These are phyloP conservation scores for Cyberlindnera bimundalis DNA, from an alignment of 805 yeast genomes.

Conservation along the genomic window DNA sequence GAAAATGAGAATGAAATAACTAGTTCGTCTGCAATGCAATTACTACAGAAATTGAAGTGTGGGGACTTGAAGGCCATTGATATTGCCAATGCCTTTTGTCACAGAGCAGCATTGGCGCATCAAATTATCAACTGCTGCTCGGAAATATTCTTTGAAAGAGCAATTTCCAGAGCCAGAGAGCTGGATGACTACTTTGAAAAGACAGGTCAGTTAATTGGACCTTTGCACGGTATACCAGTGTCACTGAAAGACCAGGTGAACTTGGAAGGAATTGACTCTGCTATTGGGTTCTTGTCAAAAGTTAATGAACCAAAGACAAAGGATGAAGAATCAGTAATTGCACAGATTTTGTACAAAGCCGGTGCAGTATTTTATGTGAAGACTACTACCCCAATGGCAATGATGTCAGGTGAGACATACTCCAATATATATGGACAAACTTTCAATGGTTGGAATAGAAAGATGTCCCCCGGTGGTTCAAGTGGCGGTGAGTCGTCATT, in stretches of 20 bases:
- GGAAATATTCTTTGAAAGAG: slow-evolving; percentile 48
- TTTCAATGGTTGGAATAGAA: slow-evolving; percentile 39
- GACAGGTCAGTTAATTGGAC: slow-evolving; percentile 53
- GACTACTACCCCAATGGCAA: slow-evolving; percentile 49
- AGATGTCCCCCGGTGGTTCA: slow-evolving; percentile 46
- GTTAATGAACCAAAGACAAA: slow-evolving; percentile 48
- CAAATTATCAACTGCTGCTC: slow-evolving; percentile 40
- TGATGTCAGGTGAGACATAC: slow-evolving; percentile 45
- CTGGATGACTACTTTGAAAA: slow-evolving; percentile 47
- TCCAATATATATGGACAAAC: slow-evolving; percentile 44
- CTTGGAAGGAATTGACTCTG: slow-evolving; percentile 46
- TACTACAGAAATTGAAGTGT: slow-evolving; percentile 4
- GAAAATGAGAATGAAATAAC: slow-evolving; percentile 30
- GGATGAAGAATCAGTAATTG: slow-evolving; percentile 34
- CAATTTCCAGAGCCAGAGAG: slow-evolving; percentile 48
- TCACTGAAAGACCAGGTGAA: slow-evolving; percentile 47
- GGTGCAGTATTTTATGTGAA: slow-evolving; percentile 56
- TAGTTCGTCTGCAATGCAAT: slow-evolving; percentile 8
- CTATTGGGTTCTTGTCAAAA: slow-evolving; percentile 43
- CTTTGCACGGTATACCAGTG: slow-evolving; percentile 65
- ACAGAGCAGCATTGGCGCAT: slow-evolving; percentile 55
- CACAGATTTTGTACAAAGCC: slow-evolving; percentile 34
- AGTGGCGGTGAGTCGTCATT: slow-evolving; percentile 53
- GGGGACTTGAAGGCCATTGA: slow-evolving; percentile 12
- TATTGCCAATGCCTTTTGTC: slow-evolving; percentile 40